These are phyloP conservation scores for Vishniacozyma victoriae DNA, from an alignment of 768 basidiomycete genomes.

Conservation along the genomic window DNA sequence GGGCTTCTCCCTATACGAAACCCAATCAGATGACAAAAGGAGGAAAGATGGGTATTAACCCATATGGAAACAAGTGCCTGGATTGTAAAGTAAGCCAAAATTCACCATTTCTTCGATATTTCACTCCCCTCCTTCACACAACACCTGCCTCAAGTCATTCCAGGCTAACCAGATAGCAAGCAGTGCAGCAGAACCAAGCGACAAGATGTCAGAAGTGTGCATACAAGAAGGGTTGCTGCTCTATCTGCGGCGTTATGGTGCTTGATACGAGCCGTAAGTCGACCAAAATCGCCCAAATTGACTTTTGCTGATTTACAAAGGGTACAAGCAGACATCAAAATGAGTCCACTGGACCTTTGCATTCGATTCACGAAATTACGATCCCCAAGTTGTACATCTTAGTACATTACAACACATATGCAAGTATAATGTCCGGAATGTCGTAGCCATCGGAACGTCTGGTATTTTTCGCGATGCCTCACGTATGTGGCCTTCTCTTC, in stretches of 20 bases:
- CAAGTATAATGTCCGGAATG: no score
- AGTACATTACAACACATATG: no score
- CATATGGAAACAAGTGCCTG: constrained; percentile 43
- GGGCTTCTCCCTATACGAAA: constrained; percentile 33
- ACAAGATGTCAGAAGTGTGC: constrained; percentile 46
- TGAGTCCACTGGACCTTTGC: no score
- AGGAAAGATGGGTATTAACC: constrained; percentile 21
- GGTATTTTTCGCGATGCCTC: no score
- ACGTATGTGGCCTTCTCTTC: no score
- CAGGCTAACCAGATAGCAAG: constrained; percentile 2
- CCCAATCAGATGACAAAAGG: constrained; percentile 7
- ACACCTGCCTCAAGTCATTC: background rate
- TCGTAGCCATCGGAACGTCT: no score
- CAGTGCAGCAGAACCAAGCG: constrained; percentile 39
- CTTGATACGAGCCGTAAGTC: constrained; percentile 39
- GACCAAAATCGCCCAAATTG: background rate
- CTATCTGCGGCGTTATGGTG: constrained; percentile 46
- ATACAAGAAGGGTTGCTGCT: constrained; percentile 47
- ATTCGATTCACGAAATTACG: no score
- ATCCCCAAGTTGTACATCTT: no score
- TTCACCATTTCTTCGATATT: background rate
- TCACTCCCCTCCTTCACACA: background rate
- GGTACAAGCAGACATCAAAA: constrained; percentile 40
- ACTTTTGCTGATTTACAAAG: constrained; percentile 7
- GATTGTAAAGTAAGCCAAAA: constrained; percentile 45